These are phyloP conservation scores for Sporothrix brasiliensis DNA, from an alignment of 2,329 filamentous ascomycete species.

Conservation along the genomic window DNA sequence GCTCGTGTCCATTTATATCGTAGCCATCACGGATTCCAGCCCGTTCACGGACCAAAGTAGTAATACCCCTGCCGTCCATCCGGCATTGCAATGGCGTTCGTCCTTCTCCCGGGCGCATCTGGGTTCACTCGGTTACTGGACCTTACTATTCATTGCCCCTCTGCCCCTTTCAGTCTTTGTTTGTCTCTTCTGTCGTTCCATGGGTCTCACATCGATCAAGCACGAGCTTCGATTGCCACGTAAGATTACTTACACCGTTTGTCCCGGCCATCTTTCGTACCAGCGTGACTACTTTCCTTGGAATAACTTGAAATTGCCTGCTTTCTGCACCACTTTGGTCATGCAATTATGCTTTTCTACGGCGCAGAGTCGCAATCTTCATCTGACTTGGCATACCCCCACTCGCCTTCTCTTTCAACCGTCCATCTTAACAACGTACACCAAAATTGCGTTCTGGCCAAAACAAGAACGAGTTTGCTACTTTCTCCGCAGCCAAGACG, in stretches of 20 bases:
- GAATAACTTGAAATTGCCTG: not conserved
- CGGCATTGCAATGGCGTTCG: conserved; percentile 7
- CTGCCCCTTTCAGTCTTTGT: not conserved
- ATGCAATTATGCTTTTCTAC: not conserved
- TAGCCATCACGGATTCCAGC: not conserved
- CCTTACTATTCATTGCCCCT: not conserved
- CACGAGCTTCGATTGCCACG: not conserved
- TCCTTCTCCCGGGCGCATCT: not conserved
- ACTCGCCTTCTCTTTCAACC: not conserved
- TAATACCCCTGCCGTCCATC: not conserved
- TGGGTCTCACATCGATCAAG: not conserved
- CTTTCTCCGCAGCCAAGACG: conserved; percentile 10
- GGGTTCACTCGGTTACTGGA: not conserved
- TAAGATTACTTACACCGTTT: not conserved
- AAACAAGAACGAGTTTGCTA: not conserved
- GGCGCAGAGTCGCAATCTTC: not conserved
- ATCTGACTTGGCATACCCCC: not conserved
- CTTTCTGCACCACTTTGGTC: not conserved
- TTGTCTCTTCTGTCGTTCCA: not conserved
- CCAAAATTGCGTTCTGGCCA: conserved; percentile 4
- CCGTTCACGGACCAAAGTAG: not conserved
- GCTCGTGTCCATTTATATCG: not conserved
- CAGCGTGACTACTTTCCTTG: not conserved
- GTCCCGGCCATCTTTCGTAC: not conserved
- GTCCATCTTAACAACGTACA: not conserved